Evolutionary conservation across 2,329 filamentous ascomycete species (phyloP), one percentile per base, ranked within the genome.

Genomic region (Aspergillus pseudotamarii): DNA sequence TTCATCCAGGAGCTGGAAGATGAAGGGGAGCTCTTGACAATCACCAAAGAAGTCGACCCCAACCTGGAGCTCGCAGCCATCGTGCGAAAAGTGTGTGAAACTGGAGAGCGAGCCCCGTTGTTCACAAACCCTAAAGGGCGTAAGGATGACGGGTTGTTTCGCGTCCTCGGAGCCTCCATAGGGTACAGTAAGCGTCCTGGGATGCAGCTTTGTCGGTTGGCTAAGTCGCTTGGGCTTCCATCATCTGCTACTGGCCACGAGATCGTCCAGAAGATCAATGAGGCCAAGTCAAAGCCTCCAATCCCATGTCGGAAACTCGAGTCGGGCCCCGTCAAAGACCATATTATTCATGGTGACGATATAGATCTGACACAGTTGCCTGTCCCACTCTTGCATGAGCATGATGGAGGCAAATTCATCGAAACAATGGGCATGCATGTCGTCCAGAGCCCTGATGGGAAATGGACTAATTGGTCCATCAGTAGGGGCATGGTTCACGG

Each of bases 381-480:
- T 19, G 66, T 66, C 5, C 70, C 70, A 0, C 63, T 70, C 6
- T 58, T 66, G 6, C 68, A 70, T 43, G 54, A 63, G 16, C 45
- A 61, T 34, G 68, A 70, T 19, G 67, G 67, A 30, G 67, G 68
- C 5, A 65, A 66, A 54, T 68, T 62, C 43, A 51, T 70, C 3
- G 48, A 62, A 21, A 68, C 68, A 34, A 66, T 68, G 36, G 68
- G 68, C 12, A 66, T 70, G 57, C 64, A 69, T 51, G 64, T 66
- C 36, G 67, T 70, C n/a, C 64, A 69, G 50, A 69, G 61, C 8
- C 68, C 65, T 3, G 67, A 69, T 61, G 63, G 63, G 30, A 46
- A 41, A 9, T 70, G 68, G 68, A 57, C 59, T n/a, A 68, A 67
- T 21, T 69, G 68, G 68, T 66, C 68, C 3, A 69, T 69, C 45